Evolutionary conservation across 2,329 filamentous ascomycete species (phyloP).

Genomic region (Aspergillus pseudotamarii): DNA sequence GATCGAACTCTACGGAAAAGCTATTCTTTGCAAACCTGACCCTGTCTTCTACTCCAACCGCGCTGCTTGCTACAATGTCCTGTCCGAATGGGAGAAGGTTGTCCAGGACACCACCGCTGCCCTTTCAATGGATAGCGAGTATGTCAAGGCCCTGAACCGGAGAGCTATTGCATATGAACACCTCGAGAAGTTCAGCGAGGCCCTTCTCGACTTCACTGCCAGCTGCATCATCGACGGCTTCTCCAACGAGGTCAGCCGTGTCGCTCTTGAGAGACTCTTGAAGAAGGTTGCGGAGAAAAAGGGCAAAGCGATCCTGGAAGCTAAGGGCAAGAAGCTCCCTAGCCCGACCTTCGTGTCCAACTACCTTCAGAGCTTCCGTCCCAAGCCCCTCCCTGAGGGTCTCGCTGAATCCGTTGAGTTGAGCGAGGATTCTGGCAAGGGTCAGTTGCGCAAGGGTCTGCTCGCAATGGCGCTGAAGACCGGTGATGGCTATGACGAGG

Average conservation of each 20-base stretch:
- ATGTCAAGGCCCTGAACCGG: slow-evolving; percentile 96
- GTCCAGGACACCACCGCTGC: slow-evolving; percentile 96
- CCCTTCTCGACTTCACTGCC: slow-evolving; percentile 94
- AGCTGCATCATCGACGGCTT: slow-evolving; percentile 99
- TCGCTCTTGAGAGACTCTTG: slow-evolving; percentile 86
- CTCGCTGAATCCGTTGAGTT: slow-evolving; percentile 82
- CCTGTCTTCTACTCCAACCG: slow-evolving; percentile 99
- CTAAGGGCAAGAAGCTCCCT: slow-evolving; percentile 82
- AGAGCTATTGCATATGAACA: slow-evolving; percentile 97
- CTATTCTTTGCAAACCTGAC: slow-evolving; percentile 94
- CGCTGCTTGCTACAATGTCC: slow-evolving; percentile 93
- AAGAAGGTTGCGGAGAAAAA: slow-evolving; percentile 97
- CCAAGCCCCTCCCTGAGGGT: slow-evolving; percentile 75
- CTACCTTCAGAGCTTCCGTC: slow-evolving; percentile 97
- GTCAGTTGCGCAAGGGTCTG: slow-evolving; percentile 81
- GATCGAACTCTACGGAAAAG: slow-evolving; percentile 93
- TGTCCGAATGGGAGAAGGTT: slow-evolving; percentile 91
- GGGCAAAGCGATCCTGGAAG: slow-evolving; percentile 81
- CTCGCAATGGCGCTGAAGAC: slow-evolving; percentile 82
- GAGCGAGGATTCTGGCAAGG: slow-evolving; percentile 75
- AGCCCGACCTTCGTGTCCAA: slow-evolving; percentile 97
- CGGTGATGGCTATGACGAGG: slow-evolving; percentile 87
- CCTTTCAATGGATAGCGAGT: slow-evolving; percentile 89
- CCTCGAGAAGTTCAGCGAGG: slow-evolving; percentile 86
- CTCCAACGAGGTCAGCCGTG: slow-evolving; percentile 84